phyloP scores from a whole-genome alignment of 2,329 filamentous ascomycete species.

The Tolypocladium ovalisporum region DNA sequence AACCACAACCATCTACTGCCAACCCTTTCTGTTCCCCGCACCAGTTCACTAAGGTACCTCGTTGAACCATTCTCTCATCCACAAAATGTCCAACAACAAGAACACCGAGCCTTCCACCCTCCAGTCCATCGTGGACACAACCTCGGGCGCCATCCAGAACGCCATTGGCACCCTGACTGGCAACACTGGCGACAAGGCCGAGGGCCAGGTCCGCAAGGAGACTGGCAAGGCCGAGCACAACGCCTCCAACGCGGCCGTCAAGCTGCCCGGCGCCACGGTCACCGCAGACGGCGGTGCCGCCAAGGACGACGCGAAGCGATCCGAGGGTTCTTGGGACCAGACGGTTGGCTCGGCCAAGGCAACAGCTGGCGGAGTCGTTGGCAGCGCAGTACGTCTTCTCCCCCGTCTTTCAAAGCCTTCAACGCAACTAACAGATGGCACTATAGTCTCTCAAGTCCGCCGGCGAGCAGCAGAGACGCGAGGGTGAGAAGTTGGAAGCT shows the following conservation, averaged over 20 bases:
- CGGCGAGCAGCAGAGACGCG: slow-evolving; percentile 67
- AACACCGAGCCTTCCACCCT: slow-evolving; percentile 52
- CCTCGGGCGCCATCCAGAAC: slow-evolving; percentile 61
- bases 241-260: slow-evolving; percentile 63
- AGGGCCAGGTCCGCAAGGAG: slow-evolving; percentile 55
- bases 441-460: slow-evolving; percentile 54
- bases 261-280: slow-evolving; percentile 61
- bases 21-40: background rate
- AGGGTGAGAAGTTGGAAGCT: slow-evolving; percentile 74
- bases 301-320: slow-evolving; percentile 62
- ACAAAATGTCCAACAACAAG: slow-evolving; percentile 20
- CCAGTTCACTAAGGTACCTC: background rate
- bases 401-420: background rate
- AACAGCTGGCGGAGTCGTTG: slow-evolving; percentile 61
- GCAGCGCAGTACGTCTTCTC: slow-evolving; percentile 47
- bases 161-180: slow-evolving; percentile 64
- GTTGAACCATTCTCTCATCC: background rate
- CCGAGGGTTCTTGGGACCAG: slow-evolving; percentile 72
- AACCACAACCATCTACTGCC: background rate
- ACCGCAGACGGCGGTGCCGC: slow-evolving; percentile 59
- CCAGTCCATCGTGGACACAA: slow-evolving; percentile 65
- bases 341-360: slow-evolving; percentile 83
- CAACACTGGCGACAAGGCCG: slow-evolving; percentile 52
- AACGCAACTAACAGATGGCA: slow-evolving; percentile 1
- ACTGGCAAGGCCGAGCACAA: slow-evolving; percentile 58